Conservation (phyloP, 768 basidiomycete genomes). For the Tylopilus subfusipes region DNA sequence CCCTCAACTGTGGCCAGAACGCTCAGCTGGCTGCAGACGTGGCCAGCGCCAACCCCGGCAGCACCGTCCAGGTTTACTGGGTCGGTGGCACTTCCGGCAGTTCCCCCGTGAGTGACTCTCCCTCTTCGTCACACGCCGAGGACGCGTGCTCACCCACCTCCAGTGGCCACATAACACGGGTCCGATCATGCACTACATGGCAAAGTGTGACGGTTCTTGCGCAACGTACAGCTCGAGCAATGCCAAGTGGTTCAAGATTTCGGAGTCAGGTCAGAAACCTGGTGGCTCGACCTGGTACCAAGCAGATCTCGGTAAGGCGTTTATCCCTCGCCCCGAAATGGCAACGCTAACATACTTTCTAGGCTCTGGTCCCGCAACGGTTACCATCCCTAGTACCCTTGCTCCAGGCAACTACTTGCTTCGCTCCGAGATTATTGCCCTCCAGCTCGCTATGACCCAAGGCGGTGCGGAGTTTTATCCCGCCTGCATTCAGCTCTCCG, state of each 20-base stretch:
- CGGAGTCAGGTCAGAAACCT: slow-evolving; percentile 44
- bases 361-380: slow-evolving; percentile 40
- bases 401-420: slow-evolving; percentile 69
- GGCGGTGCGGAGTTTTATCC: slow-evolving; percentile 51
- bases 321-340: neutral
- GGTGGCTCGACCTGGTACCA: slow-evolving; percentile 46
- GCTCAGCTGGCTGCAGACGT: slow-evolving; percentile 46
- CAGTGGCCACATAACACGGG: slow-evolving; percentile 58
- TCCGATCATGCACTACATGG: slow-evolving; percentile 72
- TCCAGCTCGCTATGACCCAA: slow-evolving; percentile 52
- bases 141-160: neutral
- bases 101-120: slow-evolving; percentile 21
- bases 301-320: slow-evolving; percentile 40
- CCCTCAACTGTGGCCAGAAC: slow-evolving; percentile 54
- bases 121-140: neutral
- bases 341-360: neutral
- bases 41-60: slow-evolving; percentile 58
- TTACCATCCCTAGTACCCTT: slow-evolving; percentile 47
- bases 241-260: slow-evolving; percentile 74
- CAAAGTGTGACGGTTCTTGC: slow-evolving; percentile 55
- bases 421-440: slow-evolving; percentile 72
- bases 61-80: slow-evolving; percentile 53
- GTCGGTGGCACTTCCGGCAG: slow-evolving; percentile 35
- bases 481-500: slow-evolving; percentile 24
- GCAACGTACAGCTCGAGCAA: slow-evolving; percentile 48